These are phyloP conservation scores for Mycena capillaripes DNA, from an alignment of 768 basidiomycete species.

Conservation along the genomic window DNA sequence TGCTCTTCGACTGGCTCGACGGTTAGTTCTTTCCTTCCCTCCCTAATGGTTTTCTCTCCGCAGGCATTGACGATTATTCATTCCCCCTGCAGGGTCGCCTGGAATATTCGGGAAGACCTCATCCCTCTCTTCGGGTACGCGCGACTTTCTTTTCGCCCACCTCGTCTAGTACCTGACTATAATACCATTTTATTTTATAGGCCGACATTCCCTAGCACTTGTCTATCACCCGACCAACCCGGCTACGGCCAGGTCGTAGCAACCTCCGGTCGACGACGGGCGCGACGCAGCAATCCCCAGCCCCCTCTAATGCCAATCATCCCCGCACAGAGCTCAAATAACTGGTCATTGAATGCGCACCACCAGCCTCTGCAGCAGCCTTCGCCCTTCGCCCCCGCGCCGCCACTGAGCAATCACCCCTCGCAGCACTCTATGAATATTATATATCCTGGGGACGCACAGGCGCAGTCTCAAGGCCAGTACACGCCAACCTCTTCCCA, in stretches of 20 bases:
- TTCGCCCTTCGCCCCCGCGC: not conserved
- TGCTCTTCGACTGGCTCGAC: conserved; percentile 82
- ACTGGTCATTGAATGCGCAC: not conserved
- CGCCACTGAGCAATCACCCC: conserved; percentile 33
- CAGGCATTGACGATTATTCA: conserved; percentile 25
- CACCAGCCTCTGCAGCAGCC: conserved; percentile 10
- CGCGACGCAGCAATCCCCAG: conserved; percentile 67
- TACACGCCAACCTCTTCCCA: conserved; percentile 39
- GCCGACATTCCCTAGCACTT: conserved; percentile 87
- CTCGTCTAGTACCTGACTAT: conserved; percentile 22
- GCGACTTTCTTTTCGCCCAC: conserved; percentile 6
- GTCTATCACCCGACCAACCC: conserved; percentile 87
- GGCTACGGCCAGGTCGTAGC: conserved; percentile 90
- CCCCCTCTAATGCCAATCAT: conserved; percentile 45
- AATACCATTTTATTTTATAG: conserved; percentile 53
- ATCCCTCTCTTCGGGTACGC: conserved; percentile 89
- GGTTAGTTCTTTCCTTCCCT: no score
- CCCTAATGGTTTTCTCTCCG: conserved; percentile 12
- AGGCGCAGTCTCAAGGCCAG: conserved; percentile 20
- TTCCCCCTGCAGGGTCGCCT: conserved; percentile 85
- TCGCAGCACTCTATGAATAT: conserved; percentile 42
- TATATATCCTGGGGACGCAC: conserved; percentile 1
- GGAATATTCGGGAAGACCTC: conserved; percentile 89
- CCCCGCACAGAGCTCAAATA: not conserved
- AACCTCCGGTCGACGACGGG: conserved; percentile 70